These are phyloP conservation scores for Emydomyces testavorans DNA, from an alignment of 2,329 filamentous ascomycete genomes.

Conservation along the genomic window DNA sequence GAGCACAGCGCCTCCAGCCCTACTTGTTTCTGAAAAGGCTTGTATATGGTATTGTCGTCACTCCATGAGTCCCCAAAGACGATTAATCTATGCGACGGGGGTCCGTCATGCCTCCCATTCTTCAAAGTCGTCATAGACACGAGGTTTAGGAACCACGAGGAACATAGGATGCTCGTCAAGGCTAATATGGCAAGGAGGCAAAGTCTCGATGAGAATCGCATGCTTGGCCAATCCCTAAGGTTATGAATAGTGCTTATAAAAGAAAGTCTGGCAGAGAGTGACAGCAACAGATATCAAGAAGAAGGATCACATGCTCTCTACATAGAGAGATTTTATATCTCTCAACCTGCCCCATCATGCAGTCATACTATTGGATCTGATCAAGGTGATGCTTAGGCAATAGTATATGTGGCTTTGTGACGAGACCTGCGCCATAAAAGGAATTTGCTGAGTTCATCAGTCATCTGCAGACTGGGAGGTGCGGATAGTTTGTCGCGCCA, in stretches of 20 bases:
- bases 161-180: slow-evolving; percentile 23
- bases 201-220: slow-evolving; percentile 25
- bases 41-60: slow-evolving; percentile 24
- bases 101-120: neutral
- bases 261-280: neutral
- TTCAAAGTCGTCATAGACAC: neutral
- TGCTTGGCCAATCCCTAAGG: neutral
- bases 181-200: slow-evolving; percentile 25
- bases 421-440: too few relatives aligned
- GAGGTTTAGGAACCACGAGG: slow-evolving; percentile 21
- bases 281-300: neutral
- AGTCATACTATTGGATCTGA: too few relatives aligned
- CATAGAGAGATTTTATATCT: too few relatives aligned
- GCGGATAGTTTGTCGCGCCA: too few relatives aligned
- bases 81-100: slow-evolving; percentile 25
- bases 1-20: slow-evolving; percentile 31
- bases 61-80: slow-evolving; percentile 34
- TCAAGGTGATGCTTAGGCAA: too few relatives aligned
- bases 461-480: too few relatives aligned
- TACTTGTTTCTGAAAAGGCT: slow-evolving; percentile 19
- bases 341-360: too few relatives aligned
- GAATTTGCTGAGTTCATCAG: too few relatives aligned
- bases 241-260: neutral
- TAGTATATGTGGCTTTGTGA: too few relatives aligned
- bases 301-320: too few relatives aligned